These are phyloP conservation scores for Podospora pseudocomata DNA, from an alignment of 495 filamentous ascomycete species.

Conservation along the genomic window DNA sequence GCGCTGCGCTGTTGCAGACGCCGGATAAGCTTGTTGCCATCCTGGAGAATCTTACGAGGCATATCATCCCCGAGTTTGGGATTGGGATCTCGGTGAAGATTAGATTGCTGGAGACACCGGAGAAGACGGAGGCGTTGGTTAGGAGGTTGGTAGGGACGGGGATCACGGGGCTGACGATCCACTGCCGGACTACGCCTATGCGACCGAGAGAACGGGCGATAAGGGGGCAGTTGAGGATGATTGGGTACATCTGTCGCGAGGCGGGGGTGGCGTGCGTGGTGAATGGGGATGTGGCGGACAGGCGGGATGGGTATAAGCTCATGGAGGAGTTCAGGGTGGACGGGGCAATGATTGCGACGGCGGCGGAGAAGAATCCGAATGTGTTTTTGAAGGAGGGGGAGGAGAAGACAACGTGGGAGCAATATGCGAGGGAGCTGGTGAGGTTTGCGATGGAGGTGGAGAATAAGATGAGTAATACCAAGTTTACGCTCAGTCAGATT, in stretches of 20 bases:
- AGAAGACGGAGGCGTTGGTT: slow-evolving; percentile 70
- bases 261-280: slow-evolving; percentile 85
- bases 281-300: slow-evolving; percentile 83
- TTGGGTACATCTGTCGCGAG: slow-evolving; percentile 70
- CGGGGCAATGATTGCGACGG: slow-evolving; percentile 93
- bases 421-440: slow-evolving; percentile 72
- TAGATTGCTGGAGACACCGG: slow-evolving; percentile 71
- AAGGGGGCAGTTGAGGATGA: slow-evolving; percentile 76
- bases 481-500: slow-evolving; percentile 79
- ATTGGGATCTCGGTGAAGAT: slow-evolving; percentile 97
- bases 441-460: slow-evolving; percentile 66
- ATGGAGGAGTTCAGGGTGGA: slow-evolving; percentile 76
- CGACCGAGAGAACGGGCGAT: slow-evolving; percentile 83
- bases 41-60: slow-evolving; percentile 70
- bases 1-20: slow-evolving; percentile 77
- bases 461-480: slow-evolving; percentile 87
- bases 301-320: slow-evolving; percentile 63
- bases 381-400: slow-evolving; percentile 66
- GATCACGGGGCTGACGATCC: slow-evolving; percentile 86
- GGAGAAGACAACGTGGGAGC: slow-evolving; percentile 67
- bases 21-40: slow-evolving; percentile 82
- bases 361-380: slow-evolving; percentile 83
- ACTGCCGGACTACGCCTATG: slow-evolving; percentile 96
- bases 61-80: slow-evolving; percentile 68
- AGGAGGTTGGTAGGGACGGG: slow-evolving; percentile 72